Evolutionary conservation across 2,329 filamentous ascomycete genomes (phyloP).

Genomic region (Lecanicillium sp.): DNA sequence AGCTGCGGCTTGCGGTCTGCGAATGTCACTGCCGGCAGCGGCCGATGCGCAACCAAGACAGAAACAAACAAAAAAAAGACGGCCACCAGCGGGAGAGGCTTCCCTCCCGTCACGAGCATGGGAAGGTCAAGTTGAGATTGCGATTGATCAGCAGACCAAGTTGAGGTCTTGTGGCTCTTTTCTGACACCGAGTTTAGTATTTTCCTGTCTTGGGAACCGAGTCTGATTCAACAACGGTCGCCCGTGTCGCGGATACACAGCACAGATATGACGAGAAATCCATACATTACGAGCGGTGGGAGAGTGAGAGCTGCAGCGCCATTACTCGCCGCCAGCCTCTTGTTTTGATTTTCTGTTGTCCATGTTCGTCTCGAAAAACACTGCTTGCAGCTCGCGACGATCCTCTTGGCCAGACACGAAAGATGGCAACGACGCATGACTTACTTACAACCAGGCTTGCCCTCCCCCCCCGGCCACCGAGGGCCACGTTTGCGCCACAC

Average conservation of each 20-base stretch:
- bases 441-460: too few species aligned
- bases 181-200: neutral
- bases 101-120: neutral
- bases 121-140: neutral
- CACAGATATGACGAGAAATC: too few species aligned
- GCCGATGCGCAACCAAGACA: neutral
- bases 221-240: constrained; percentile 1
- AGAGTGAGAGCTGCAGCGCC: neutral
- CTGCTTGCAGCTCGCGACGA: constrained; percentile 3
- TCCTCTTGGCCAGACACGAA: too few species aligned
- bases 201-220: constrained; percentile 5
- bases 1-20: neutral
- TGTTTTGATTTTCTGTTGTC: neutral
- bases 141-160: constrained; percentile 2
- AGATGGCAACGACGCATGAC: too few species aligned
- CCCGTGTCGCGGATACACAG: too few species aligned
- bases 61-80: neutral
- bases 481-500: too few species aligned
- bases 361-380: neutral
- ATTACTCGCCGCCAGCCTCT: neutral
- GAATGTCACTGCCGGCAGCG: neutral
- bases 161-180: neutral
- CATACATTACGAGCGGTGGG: neutral
- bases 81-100: neutral
- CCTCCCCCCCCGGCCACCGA: too few species aligned